Base-by-base conservation (phyloP, 2,329 filamentous ascomycete genomes). In the Trichoderma simmonsii region DNA sequence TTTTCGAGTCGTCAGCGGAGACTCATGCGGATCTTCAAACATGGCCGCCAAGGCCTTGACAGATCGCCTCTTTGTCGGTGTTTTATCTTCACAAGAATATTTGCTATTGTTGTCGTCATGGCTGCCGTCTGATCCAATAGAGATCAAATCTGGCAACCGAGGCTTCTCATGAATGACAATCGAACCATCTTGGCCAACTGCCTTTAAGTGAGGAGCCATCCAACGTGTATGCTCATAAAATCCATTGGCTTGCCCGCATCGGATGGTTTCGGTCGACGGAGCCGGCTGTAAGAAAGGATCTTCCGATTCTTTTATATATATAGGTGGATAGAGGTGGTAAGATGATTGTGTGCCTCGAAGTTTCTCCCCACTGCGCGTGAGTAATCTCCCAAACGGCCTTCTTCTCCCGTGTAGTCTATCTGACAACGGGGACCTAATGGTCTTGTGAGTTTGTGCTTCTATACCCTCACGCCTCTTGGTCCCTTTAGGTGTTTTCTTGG, bases 11-110 rank as follows among this genome's bases (percentile, higher is more conserved):
- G n/a, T 12, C 21, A 21, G 2, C 21, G 57, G 43, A 28, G 66
- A 34, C 4, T 72, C 71, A 26, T 75, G 72, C 15, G 76, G 75
- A 8, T 75, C 82, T 73, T 89, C 85, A 76, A 88, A 88, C 76
- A 84, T 82, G 43, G 86, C 86, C 4, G 86, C 83, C 81, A 89
- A 87, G 2, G 85, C 85, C 74, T 80, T 85, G 14, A 87, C 86
- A 3, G 80, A 77, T 24, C 77, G 76, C 72, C 70, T 74, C 26
- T 79, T 83, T 28, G 70, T 77, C 5, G 76, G 71, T 1, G 73
- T 73, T 8, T 74, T 74, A 3, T 74, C 72, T 43, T 76, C 64
- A 15, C 51, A 7, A 0, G 36, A 51, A 51, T 59, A 12, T 14
- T 65, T 63, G 39, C 51, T 26, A 6, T 36, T 14, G 21, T 43